These are phyloP conservation scores for Sarocladiaceae sp. DNA, from an alignment of 2,329 filamentous ascomycete genomes.

Conservation along the genomic window DNA sequence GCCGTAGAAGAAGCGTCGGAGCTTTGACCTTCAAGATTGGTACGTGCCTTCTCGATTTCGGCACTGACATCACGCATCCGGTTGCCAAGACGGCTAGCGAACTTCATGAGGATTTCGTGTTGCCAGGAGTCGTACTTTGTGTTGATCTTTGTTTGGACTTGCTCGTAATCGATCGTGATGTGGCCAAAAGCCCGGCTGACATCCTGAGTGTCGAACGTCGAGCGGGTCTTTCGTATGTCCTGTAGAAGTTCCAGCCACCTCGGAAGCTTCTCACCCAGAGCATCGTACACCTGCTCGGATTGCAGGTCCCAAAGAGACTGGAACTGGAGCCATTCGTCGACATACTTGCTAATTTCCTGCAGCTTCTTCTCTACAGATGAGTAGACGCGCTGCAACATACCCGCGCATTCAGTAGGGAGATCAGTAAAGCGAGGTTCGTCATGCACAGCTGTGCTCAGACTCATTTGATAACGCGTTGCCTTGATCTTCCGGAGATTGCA, in stretches of 20 bases:
- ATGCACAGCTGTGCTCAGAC: conserved; percentile 59
- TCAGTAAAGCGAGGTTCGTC: conserved; percentile 72
- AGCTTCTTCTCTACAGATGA: conserved; percentile 77
- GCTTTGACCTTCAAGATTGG: conserved; percentile 85
- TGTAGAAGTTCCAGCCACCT: conserved; percentile 94
- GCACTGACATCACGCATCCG: conserved; percentile 89
- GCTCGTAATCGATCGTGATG: conserved; percentile 93
- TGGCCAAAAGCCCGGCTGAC: conserved; percentile 90
- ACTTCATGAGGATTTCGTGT: conserved; percentile 91
- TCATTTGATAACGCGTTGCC: conserved; percentile 91
- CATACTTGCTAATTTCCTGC: conserved; percentile 71
- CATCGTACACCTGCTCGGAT: conserved; percentile 89
- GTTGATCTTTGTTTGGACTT: conserved; percentile 97
- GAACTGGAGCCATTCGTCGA: conserved; percentile 98
- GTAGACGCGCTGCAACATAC: conserved; percentile 74
- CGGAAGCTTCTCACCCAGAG: conserved; percentile 82
- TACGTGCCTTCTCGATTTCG: conserved; percentile 84
- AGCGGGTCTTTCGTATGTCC: conserved; percentile 89
- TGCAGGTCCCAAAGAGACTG: conserved; percentile 98
- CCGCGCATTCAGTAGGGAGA: conserved; percentile 76
- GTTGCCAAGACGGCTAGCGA: conserved; percentile 78
- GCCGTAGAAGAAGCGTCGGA: conserved; percentile 93
- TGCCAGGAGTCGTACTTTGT: conserved; percentile 99
- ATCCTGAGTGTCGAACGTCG: conserved; percentile 96
- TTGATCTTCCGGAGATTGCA: conserved; percentile 94